Conservation (phyloP, 1,284 basidiomycete genomes). For the Nidula niveotomentosa region DNA sequence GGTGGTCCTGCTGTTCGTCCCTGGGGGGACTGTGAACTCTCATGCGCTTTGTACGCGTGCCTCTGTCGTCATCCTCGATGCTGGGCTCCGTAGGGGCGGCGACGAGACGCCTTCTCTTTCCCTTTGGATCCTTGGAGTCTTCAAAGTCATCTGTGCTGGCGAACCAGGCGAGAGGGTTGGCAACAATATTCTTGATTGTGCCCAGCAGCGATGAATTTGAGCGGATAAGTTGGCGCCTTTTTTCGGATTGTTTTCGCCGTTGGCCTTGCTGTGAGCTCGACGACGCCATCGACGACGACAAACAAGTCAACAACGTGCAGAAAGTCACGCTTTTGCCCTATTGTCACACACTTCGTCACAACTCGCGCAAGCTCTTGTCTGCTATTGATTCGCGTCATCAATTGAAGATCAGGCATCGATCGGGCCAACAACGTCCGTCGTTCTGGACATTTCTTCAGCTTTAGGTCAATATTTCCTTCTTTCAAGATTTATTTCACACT, state of each 20-base stretch:
- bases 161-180: conserved; percentile 64
- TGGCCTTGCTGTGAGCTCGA: conserved; percentile 20
- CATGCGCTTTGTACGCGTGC: conserved; percentile 47
- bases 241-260: conserved; percentile 15
- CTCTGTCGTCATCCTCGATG: conserved; percentile 24
- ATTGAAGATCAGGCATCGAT: too few species aligned
- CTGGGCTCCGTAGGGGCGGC: conserved; percentile 27
- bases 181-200: conserved; percentile 62
- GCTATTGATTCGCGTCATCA: neutral
- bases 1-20: conserved; percentile 8
- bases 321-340: neutral
- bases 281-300: conserved; percentile 26
- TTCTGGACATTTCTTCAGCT: too few species aligned
- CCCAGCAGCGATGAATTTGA: conserved; percentile 53
- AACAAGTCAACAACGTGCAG: conserved; percentile 3
- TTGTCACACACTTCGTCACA: neutral
- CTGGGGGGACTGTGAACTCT: conserved; percentile 51
- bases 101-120: conserved; percentile 48
- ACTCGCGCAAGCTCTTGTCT: neutral
- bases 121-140: conserved; percentile 41
- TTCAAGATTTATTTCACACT: too few species aligned
- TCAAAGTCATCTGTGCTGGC: conserved; percentile 47
- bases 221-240: conserved; percentile 32
- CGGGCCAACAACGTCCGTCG: too few species aligned
- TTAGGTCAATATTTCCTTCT: too few species aligned